A percentile compares a stretch with the other conserved stretches of the same genome.
Conservation (phyloP, 306 rosid species). For the Pachyrhizus erosus region DNA sequence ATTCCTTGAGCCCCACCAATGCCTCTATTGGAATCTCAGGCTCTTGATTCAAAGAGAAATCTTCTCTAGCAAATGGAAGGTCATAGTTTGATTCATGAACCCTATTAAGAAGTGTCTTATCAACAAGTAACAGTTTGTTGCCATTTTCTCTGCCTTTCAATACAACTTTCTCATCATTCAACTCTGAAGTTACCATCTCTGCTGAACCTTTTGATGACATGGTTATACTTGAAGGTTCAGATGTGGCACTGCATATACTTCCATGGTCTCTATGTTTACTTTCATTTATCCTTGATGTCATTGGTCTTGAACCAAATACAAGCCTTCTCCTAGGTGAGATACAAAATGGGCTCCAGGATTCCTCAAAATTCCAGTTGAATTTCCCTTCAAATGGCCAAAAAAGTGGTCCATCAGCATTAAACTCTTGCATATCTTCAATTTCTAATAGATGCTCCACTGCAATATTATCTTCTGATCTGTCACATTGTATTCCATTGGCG, state of each 20-base stretch:
- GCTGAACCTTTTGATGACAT: conserved; percentile 29
- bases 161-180: conserved; percentile 7
- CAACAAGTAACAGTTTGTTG: not conserved
- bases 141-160: not conserved
- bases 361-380: conserved; percentile 45
- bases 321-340: conserved; percentile 50
- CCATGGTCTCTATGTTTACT: not conserved
- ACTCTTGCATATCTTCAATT: conserved; percentile 31
- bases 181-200: conserved; percentile 14
- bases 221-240: conserved; percentile 42
- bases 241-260: not conserved
- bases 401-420: conserved; percentile 51
- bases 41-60: conserved; percentile 36
- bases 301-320: conserved; percentile 36
- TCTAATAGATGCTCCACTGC: conserved; percentile 30
- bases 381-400: conserved; percentile 62
- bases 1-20: conserved; percentile 63
- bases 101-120: not conserved
- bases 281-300: conserved; percentile 30
- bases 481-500: not conserved
- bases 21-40: conserved; percentile 53
- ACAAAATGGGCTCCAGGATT: conserved; percentile 47
- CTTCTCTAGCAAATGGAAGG: conserved; percentile 30
- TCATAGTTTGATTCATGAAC: conserved; percentile 27
- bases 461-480: conserved; percentile 9